Base-by-base conservation (phyloP, 345 rosid species). In the Lagerstroemia speciosa region DNA sequence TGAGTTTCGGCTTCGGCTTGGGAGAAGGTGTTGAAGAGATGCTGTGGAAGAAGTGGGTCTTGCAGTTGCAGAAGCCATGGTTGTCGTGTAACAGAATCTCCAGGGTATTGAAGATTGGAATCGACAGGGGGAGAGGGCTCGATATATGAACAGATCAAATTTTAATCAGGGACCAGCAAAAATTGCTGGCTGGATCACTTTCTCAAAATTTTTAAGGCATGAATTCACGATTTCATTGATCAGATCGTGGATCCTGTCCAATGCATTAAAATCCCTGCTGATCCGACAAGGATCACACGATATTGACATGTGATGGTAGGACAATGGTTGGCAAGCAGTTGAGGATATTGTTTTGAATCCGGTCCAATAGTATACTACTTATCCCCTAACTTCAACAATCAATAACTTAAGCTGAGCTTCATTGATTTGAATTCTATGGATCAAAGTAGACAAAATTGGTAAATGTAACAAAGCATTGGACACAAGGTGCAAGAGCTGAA, bases 31-130 rank as follows among this genome's bases (percentile, higher is more conserved):
- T 32, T 40, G 52, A 75, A 76, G 61, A 60, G 70, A 82, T 76
- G 72, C 79, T 77, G 70, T 74, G 84, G 81, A 91, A 86, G 69
- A 86, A 80, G 83, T 77, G 31, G 87, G 88, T 68, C 80, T 79
- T 36, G 83, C 64, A 40, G 88, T 79, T 73, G 90, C 91, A 77
- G 69, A 87, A 67, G 95, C 97, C 98, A 90, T 92, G n/a, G n/a
- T n/a, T 41, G 61, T 50, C 45, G 53, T 29, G 33, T 24, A 41
- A 20, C 53, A 10, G 60, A n/a, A 24, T n/a, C 22, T 22, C 29
- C 58, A 52, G 12, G 58, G 29, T 27, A n/a, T 2, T 58, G 57
- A 36, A 17, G 5, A 14, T 9, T 41, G 32, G 32, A 29, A 6
- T 36, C 20, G 4, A 11, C 12, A 30, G 53, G 27, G 66, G 27